Conservation (phyloP, 1,284 basidiomycete genomes). For the Vanrija humicola region DNA sequence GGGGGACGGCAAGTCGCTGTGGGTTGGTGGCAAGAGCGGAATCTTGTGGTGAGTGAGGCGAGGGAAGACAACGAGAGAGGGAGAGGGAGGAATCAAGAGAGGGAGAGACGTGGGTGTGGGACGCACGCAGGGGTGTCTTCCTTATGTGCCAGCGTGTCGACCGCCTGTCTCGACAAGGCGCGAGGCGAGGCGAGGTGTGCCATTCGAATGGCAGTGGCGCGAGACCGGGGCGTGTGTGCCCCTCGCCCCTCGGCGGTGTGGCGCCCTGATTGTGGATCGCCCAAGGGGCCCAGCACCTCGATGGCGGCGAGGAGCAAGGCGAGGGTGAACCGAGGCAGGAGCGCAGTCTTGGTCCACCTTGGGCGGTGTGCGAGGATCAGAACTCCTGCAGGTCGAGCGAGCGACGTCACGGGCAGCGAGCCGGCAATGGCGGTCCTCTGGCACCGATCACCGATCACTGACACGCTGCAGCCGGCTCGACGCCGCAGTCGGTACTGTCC, state of each 20-base stretch:
- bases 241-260: neutral
- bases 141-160: neutral
- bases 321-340: neutral
- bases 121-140: no score
- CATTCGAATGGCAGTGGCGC: no score
- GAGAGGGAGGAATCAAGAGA: neutral
- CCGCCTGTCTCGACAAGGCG: no score
- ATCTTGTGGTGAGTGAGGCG: constrained; percentile 61
- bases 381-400: neutral
- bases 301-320: no score
- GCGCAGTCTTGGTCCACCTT: no score
- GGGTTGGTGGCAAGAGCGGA: constrained; percentile 79
- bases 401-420: neutral
- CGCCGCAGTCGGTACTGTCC: neutral
- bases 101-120: neutral
- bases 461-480: constrained; percentile 4
- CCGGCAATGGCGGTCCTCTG: no score
- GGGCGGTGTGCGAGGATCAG: neutral
- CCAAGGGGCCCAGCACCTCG: no score
- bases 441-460: no score
- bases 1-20: constrained; percentile 63
- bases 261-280: no score
- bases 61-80: neutral
- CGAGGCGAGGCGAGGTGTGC: no score
- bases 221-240: neutral